Evolutionary conservation across 371 early-diverging fungal species (phyloP).

Genomic region (Phascolomyces articulosus): DNA sequence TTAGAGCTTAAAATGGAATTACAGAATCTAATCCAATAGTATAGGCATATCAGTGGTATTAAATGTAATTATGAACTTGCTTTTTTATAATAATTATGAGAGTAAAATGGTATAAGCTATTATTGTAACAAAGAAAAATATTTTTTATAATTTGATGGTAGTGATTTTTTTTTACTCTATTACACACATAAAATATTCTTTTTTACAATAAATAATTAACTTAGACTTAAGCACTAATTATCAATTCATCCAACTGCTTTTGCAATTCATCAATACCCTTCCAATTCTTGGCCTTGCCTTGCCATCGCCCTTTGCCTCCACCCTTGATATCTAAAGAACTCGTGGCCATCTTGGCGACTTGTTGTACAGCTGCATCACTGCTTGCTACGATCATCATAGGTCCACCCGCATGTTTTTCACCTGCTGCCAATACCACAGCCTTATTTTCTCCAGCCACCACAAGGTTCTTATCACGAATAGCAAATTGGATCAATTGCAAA

Average conservation of each 20-base stretch:
- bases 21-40: no score
- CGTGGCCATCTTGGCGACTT: conserved; percentile 41
- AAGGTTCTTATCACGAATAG: conserved; percentile 39
- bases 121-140: no score
- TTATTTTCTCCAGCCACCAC: conserved; percentile 16
- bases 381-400: conserved; percentile 55
- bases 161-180: no score
- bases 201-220: not conserved
- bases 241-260: conserved; percentile 6
- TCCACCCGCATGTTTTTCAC: conserved; percentile 55
- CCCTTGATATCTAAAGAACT: conserved; percentile 42
- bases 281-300: conserved; percentile 68
- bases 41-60: no score
- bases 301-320: conserved; percentile 70
- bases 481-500: conserved; percentile 34
- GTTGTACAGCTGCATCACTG: conserved; percentile 50
- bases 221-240: not conserved
- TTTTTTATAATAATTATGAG: no score
- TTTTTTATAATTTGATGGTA: no score
- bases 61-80: no score
- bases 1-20: no score
- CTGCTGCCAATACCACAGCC: conserved; percentile 52
- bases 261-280: conserved; percentile 40
- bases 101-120: no score
- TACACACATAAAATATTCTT: no score